phyloP scores from a whole-genome alignment of 139 green algal genomes.

The Chlamydomonas incerta region DNA sequence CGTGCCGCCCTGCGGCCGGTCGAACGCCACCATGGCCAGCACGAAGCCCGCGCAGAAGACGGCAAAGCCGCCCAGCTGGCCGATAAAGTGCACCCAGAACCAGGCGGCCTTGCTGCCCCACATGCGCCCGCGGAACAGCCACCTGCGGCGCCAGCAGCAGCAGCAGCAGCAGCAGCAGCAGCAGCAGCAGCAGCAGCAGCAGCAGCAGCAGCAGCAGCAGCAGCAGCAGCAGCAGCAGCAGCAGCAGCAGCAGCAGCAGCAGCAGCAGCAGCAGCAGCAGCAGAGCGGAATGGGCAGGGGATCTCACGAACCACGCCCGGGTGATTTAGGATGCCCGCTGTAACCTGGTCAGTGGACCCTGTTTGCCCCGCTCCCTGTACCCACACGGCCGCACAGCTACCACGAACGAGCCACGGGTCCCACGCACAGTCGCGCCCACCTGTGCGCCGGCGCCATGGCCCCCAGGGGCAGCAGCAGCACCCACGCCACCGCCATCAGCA shows the following conservation, averaged over 20 bases:
- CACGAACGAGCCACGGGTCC: no score
- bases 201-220: no score
- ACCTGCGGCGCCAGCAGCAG: background rate
- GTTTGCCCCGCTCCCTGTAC: no score
- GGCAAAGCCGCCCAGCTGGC: background rate
- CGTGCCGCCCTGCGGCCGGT: background rate
- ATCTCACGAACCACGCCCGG: no score
- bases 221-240: no score
- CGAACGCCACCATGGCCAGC: conserved; percentile 13
- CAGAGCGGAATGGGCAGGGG: no score
- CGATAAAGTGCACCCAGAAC: conserved; percentile 5
- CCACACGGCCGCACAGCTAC: no score
- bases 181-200: background rate
- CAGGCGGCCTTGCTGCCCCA: conserved; percentile 8
- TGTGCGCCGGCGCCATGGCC: conserved; percentile 16
- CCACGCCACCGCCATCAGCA: conserved; percentile 37
- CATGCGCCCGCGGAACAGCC: background rate
- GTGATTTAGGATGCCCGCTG: no score
- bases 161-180: conserved; percentile 6
- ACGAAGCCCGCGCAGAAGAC: conserved; percentile 12
- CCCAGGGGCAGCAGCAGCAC: conserved; percentile 41
- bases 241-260: no score
- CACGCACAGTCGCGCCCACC: background rate
- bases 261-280: background rate
- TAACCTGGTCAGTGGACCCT: no score